Evolutionary conservation across 805 yeast genomes (phyloP).

Genomic region (Saccharomycopsis guyanensis): DNA sequence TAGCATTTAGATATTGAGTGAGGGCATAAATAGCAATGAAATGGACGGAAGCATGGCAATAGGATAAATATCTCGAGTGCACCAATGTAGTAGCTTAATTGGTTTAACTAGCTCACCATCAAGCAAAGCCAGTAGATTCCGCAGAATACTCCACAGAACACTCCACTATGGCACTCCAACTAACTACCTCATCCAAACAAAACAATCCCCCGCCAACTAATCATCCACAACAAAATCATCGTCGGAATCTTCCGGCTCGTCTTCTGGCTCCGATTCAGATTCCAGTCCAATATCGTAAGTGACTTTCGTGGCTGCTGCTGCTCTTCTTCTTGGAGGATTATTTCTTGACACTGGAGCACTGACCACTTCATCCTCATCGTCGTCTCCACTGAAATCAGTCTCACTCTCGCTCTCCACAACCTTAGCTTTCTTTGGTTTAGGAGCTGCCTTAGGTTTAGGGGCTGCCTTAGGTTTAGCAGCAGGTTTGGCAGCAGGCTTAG

Average conservation of each 20-base stretch:
- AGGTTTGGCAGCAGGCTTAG: neutral
- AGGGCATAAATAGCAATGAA: too few relatives aligned
- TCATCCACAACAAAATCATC: neutral
- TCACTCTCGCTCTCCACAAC: slow-evolving; percentile 5
- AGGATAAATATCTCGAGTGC: too few relatives aligned
- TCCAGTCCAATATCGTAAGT: neutral
- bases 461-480: slow-evolving; percentile 2
- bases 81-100: too few relatives aligned
- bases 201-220: neutral
- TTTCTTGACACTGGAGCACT: slow-evolving; percentile 11
- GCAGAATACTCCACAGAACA: too few relatives aligned
- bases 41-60: too few relatives aligned
- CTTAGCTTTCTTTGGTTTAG: slow-evolving; percentile 7
- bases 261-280: neutral
- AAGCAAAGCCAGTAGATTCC: too few relatives aligned
- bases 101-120: too few relatives aligned
- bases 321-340: slow-evolving; percentile 3
- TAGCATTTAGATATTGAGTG: too few relatives aligned
- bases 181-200: too few relatives aligned
- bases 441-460: neutral
- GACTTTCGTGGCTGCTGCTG: slow-evolving; percentile 9
- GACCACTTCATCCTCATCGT: slow-evolving; percentile 3
- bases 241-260: neutral
- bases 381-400: neutral
- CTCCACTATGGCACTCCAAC: too few relatives aligned